A percentile compares a stretch with the other conserved stretches of the same genome.
Evolutionary conservation across 2,329 filamentous ascomycete species (phyloP).

Genomic region (Colletotrichum echinochloae): DNA sequence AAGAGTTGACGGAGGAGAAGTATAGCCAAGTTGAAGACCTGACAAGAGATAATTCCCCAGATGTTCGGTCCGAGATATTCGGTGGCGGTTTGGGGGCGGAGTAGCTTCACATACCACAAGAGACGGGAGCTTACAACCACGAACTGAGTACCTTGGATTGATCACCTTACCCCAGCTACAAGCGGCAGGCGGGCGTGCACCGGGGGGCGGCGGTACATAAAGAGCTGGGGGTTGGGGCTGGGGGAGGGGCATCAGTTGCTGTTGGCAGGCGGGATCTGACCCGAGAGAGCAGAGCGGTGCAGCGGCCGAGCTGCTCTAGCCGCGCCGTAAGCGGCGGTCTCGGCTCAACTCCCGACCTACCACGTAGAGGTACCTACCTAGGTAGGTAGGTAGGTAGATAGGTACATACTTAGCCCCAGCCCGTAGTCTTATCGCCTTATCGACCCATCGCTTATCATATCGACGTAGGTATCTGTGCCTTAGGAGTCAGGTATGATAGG

Average conservation of each 20-base stretch:
- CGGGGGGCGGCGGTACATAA: conserved; percentile 30
- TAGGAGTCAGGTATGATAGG: no score
- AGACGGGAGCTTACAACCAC: conserved; percentile 19
- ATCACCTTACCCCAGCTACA: conserved; percentile 29
- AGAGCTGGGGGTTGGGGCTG: conserved; percentile 21
- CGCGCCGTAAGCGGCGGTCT: conserved; percentile 9
- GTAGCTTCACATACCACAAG: neutral
- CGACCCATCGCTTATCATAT: no score
- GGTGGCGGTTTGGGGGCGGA: conserved; percentile 11
- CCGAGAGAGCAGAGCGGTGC: conserved; percentile 29
- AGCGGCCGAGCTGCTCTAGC: conserved; percentile 7
- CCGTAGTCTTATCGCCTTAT: neutral
- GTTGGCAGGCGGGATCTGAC: conserved; percentile 23
- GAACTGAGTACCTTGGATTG: neutral
- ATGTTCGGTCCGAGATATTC: neutral
- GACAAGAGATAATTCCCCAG: neutral
- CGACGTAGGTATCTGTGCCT: no score
- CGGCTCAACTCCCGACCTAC: conserved; percentile 11
- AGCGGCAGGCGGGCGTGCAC: neutral
- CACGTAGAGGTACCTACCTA: neutral
- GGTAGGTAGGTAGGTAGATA: no score
- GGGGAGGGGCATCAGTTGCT: neutral
- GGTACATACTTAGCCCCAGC: no score
- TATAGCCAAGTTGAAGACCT: neutral
- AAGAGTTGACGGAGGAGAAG: neutral